Evolutionary conservation across 805 yeast species (phyloP).

Genomic region (Ogataea ramenticola): DNA sequence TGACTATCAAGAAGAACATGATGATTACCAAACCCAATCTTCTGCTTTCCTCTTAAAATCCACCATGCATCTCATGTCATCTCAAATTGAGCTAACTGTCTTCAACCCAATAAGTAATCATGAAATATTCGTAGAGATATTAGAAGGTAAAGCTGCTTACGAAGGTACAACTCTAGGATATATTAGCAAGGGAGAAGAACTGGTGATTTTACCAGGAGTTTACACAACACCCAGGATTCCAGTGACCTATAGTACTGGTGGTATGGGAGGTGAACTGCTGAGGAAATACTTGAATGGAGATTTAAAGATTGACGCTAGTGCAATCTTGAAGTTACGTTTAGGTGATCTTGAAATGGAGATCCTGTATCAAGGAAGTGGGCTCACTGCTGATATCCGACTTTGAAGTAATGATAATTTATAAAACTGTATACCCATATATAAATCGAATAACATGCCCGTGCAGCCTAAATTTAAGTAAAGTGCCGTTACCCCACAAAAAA

Average conservation of each 20-base stretch:
- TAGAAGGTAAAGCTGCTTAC: constrained; percentile 41
- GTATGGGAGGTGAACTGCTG: constrained; percentile 42
- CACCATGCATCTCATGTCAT: constrained; percentile 46
- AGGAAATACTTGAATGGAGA: constrained; percentile 44
- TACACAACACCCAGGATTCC: constrained; percentile 44
- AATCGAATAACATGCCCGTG: too few relatives aligned
- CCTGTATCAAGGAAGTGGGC: constrained; percentile 38
- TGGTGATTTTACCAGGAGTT: constrained; percentile 45
- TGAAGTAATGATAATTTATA: too few relatives aligned
- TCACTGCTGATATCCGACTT: constrained; percentile 32
- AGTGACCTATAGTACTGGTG: constrained; percentile 33
- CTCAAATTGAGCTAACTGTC: constrained; percentile 46
- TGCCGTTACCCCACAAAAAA: not conserved
- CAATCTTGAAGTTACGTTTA: constrained; percentile 32
- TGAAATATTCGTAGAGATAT: constrained; percentile 33
- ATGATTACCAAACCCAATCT: constrained; percentile 1
- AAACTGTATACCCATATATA: too few relatives aligned
- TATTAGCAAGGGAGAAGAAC: constrained; percentile 30
- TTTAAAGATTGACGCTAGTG: constrained; percentile 38
- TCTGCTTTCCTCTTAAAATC: constrained; percentile 39
- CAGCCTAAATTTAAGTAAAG: too few relatives aligned
- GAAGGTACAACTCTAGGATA: constrained; percentile 41
- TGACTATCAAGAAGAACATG: constrained; percentile 1
- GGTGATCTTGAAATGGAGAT: constrained; percentile 34
- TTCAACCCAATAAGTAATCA: constrained; percentile 47